Percentiles rank a stretch among this genome's conserved stretches.
phyloP scores from a whole-genome alignment of 495 filamentous ascomycete species.

The Lindgomyces ingoldianus region DNA sequence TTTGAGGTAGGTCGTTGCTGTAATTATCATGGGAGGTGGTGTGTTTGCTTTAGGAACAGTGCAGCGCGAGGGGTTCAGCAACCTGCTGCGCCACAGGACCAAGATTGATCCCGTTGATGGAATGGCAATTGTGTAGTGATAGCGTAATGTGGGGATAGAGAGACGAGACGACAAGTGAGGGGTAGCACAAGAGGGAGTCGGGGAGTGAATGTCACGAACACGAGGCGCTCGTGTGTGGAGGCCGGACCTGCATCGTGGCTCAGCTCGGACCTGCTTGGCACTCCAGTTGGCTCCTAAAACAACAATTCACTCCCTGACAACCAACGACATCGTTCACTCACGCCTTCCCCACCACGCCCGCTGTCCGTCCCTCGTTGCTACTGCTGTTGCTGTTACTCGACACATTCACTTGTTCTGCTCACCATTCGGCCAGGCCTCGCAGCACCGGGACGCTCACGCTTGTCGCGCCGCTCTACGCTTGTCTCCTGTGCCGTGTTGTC shows the following conservation, averaged over 20 bases:
- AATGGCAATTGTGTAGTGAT: no score
- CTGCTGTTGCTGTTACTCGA: slow-evolving; percentile 3
- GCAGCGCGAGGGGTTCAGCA: no score
- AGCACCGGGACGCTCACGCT: neutral
- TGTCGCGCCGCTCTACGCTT: neutral
- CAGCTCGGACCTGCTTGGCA: slow-evolving; percentile 6
- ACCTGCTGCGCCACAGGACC: no score
- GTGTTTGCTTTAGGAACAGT: no score
- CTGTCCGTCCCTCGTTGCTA: neutral
- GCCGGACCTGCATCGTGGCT: neutral
- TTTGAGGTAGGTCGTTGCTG: no score
- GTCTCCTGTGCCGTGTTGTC: neutral
- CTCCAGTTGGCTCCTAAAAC: slow-evolving; percentile 18
- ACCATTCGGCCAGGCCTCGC: neutral
- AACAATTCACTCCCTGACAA: slow-evolving; percentile 24
- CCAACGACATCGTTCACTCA: neutral
- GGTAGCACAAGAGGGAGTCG: no score
- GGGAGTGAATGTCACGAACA: neutral
- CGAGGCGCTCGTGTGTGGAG: no score
- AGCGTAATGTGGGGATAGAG: no score
- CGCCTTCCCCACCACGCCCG: neutral
- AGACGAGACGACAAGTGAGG: no score
- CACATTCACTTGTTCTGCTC: slow-evolving; percentile 5
- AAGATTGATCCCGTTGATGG: no score
- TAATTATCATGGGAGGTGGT: no score